phyloP scores from a whole-genome alignment of 1,284 basidiomycete species.

The Naganishia albida region DNA sequence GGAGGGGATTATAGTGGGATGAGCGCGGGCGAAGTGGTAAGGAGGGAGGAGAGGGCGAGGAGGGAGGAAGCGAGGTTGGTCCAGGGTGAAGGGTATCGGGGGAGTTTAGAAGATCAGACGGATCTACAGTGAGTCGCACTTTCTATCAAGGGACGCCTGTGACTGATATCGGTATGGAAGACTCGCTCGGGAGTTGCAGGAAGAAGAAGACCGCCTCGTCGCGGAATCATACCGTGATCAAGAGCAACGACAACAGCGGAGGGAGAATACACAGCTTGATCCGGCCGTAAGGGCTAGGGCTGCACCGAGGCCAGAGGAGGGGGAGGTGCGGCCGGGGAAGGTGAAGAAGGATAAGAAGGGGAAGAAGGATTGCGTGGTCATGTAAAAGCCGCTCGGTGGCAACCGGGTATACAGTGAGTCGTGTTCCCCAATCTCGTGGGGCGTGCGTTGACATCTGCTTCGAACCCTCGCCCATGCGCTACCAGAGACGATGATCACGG shows the following conservation, averaged over 20 bases:
- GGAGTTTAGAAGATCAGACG: slow-evolving; percentile 52
- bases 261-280: slow-evolving; percentile 13
- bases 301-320: slow-evolving; percentile 9
- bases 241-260: slow-evolving; percentile 58
- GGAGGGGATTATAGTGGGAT: slow-evolving; percentile 78
- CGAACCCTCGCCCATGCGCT: no score
- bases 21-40: slow-evolving; percentile 61
- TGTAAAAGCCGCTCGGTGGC: slow-evolving; percentile 14
- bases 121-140: slow-evolving; percentile 39
- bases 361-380: slow-evolving; percentile 33
- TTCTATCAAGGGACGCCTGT: no score
- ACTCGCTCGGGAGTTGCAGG: slow-evolving; percentile 28
- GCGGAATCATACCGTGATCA: slow-evolving; percentile 72
- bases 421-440: no score
- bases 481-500: no score
- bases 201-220: slow-evolving; percentile 49
- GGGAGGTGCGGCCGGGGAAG: slow-evolving; percentile 2
- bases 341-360: slow-evolving; percentile 31
- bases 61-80: slow-evolving; percentile 34
- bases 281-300: slow-evolving; percentile 16
- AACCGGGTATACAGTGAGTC: no score
- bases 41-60: slow-evolving; percentile 8
- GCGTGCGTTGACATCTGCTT: no score
- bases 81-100: slow-evolving; percentile 51
- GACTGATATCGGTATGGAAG: no score